Base-by-base conservation (phyloP, 2,329 filamentous ascomycete species). In the Ascochyta rabiei region DNA sequence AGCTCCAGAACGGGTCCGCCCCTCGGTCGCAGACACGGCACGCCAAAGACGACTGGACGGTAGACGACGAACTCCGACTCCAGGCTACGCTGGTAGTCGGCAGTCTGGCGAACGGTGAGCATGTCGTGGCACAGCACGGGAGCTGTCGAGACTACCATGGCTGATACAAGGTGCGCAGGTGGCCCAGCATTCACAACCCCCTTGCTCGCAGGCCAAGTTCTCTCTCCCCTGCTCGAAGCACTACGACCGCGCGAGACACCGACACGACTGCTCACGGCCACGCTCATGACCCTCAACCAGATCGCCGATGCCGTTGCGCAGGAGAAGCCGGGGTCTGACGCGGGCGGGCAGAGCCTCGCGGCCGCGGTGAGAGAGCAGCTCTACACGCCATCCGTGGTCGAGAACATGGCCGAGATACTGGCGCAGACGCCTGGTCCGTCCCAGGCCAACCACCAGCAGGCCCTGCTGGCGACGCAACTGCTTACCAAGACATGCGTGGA, bases 81-180 rank as follows among this genome's bases (percentile, higher is more conserved):
- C 90, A 96, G 72, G 89, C 89, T n/a, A 84, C 93, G 34, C 86
- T 96, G 60, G 83, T 97, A n/a, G 79, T 96, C 31, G 88, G 89
- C 41, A 95, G 90, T 73, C 85, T 98, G 69, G 90, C 91, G 53
- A 88, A 89, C 76, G 92, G 93, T 92, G 81, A 67, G 81, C 51
- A 50, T 49, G 53, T 47, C 31, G 42, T 19, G 19, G 5, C 9
- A 31, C 35, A 15, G 18, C 19, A 33, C 47, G 37, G 21, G 38
- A 44, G 28, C 9, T 38, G 28, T 33, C 10, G 31, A 31, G 47
- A 16, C 33, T n/a, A 41, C 15, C 6, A 37, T 57, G 50, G 58
- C 64, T 71, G 59, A 69, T 57, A 33, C 46, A 42, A 50, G 39
- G 38, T 41, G 23, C 49, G 49, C 43, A 96, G 92, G 89, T 62